Percentiles rank a stretch among this genome's conserved stretches.
Evolutionary conservation across 31 red algal species (phyloP).

Genomic region (Endocladia muricata): DNA sequence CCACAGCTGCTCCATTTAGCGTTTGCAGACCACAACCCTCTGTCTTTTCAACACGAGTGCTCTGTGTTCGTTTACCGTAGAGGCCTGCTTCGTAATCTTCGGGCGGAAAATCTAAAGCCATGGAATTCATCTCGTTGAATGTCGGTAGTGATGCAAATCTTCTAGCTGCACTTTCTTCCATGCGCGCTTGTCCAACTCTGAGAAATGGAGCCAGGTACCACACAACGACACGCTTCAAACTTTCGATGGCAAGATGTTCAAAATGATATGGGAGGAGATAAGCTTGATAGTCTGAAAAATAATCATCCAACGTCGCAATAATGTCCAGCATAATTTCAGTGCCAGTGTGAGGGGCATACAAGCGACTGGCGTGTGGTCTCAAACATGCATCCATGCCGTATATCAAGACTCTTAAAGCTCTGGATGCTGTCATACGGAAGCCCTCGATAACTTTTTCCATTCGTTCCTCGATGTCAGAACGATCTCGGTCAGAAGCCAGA

Average conservation of each 20-base stretch:
- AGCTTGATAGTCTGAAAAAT: constrained; percentile 32
- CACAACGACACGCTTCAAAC: constrained; percentile 33
- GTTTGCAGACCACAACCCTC: constrained; percentile 8
- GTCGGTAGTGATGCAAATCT: constrained; percentile 40
- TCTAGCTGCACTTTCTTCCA: constrained; percentile 46
- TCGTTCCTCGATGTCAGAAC: constrained; percentile 42
- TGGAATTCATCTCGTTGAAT: constrained; percentile 18
- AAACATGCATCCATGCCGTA: constrained; percentile 27
- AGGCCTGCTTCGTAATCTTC: constrained; percentile 11
- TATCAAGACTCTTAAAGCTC: constrained; percentile 28
- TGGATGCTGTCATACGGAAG: constrained; percentile 35
- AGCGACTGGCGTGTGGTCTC: constrained; percentile 21
- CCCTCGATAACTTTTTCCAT: constrained; percentile 65
- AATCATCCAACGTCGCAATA: constrained; percentile 22
- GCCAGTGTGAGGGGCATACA: constrained; percentile 54
- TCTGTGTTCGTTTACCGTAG: background rate
- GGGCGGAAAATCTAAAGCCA: background rate
- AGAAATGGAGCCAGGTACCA: constrained; percentile 65
- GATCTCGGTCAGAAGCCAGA: constrained; percentile 34
- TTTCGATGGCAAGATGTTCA: constrained; percentile 54
- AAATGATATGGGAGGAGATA: constrained; percentile 56
- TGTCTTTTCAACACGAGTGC: background rate
- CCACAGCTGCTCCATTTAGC: constrained; percentile 43
- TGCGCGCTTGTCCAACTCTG: constrained; percentile 8
- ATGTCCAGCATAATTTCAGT: constrained; percentile 67